Evolutionary conservation across 495 filamentous ascomycete species (phyloP).

Genomic region (Chlorociboria aeruginascens): DNA sequence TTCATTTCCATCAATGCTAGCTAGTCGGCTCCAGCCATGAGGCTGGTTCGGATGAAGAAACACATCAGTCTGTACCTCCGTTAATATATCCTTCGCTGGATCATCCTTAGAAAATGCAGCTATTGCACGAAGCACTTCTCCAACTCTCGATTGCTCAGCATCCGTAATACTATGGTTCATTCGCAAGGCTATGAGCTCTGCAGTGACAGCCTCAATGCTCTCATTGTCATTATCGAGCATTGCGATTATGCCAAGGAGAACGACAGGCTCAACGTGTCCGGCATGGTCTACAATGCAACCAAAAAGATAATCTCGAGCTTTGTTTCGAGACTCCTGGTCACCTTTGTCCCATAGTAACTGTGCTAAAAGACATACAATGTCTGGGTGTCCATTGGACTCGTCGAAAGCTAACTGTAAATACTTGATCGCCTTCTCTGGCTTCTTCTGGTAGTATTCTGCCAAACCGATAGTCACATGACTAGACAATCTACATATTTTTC

Average conservation of each 20-base stretch:
- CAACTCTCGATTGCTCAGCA: constrained; percentile 31
- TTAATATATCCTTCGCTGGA: constrained; percentile 24
- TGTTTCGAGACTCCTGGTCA: constrained; percentile 54
- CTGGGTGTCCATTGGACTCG: constrained; percentile 65
- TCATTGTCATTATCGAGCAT: constrained; percentile 69
- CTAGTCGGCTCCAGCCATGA: constrained; percentile 65
- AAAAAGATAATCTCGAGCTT: constrained; percentile 72
- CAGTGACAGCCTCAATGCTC: constrained; percentile 65
- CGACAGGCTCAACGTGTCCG: constrained; percentile 63
- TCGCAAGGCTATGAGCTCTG: constrained; percentile 60
- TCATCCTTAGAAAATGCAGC: constrained; percentile 24
- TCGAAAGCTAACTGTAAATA: constrained; percentile 74
- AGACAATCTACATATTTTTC: constrained; percentile 58
- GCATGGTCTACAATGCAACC: constrained; percentile 58
- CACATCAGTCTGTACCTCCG: constrained; percentile 54
- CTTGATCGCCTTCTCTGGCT: constrained; percentile 53
- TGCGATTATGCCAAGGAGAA: constrained; percentile 72
- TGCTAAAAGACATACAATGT: constrained; percentile 78
- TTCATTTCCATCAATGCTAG: constrained; percentile 30
- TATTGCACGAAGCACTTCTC: constrained; percentile 33
- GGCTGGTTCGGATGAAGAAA: constrained; percentile 68
- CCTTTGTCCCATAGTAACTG: constrained; percentile 91
- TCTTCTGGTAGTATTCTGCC: constrained; percentile 55
- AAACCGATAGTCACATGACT: constrained; percentile 81
- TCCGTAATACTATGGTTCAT: constrained; percentile 40